phyloP scores from a whole-genome alignment of 1,139 yeast species.

The Nadsonia starkeyi-henricii region DNA sequence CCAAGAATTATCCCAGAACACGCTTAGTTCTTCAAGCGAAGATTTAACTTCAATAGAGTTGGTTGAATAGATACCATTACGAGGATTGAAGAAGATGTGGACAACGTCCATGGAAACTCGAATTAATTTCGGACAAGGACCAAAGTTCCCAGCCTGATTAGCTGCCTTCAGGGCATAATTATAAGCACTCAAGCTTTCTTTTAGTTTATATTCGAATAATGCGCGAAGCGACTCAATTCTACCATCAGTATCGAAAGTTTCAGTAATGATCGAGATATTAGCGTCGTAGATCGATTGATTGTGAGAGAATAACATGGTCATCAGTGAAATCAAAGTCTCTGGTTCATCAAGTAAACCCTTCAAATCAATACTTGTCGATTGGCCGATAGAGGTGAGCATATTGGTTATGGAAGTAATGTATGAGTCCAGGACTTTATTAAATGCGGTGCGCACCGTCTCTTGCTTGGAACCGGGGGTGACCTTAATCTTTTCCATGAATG shows the following conservation, averaged over 20 bases:
- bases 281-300: slow-evolving; percentile 28
- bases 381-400: not conserved
- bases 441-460: not conserved
- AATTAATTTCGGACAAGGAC: slow-evolving; percentile 65
- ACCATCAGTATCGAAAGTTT: slow-evolving; percentile 62
- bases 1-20: slow-evolving; percentile 65
- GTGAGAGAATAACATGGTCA: slow-evolving; percentile 1
- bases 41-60: slow-evolving; percentile 16
- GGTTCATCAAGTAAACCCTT: not conserved
- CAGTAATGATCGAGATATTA: slow-evolving; percentile 59
- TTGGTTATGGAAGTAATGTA: not conserved
- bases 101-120: slow-evolving; percentile 64
- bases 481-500: not conserved
- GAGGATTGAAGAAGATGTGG: slow-evolving; percentile 50
- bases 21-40: slow-evolving; percentile 19
- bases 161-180: slow-evolving; percentile 34
- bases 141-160: slow-evolving; percentile 36
- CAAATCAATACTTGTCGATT: not conserved
- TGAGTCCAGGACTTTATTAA: not conserved
- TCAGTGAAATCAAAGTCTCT: not conserved
- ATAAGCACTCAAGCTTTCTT: slow-evolving; percentile 35
- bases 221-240: slow-evolving; percentile 49
- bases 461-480: not conserved
- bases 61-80: slow-evolving; percentile 36
- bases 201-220: slow-evolving; percentile 32